Conservation (phyloP, 768 basidiomycete species). For the Lactifluus piperatus region DNA sequence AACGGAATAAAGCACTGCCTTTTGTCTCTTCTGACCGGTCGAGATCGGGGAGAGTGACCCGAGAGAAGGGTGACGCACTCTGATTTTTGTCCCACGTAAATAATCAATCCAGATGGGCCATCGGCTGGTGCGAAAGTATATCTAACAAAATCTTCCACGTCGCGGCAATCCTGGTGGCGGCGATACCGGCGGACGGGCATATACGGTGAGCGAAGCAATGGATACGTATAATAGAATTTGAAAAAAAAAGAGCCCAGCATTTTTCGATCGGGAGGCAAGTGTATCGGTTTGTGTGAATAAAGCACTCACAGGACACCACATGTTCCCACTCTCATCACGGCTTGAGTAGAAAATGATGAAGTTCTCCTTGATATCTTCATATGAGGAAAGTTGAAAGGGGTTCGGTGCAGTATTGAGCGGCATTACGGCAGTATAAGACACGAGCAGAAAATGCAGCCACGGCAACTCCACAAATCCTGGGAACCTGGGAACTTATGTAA, state of each 20-base stretch:
- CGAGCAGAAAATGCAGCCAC: not conserved
- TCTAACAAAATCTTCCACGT: conserved; percentile 47
- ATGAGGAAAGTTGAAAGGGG: conserved; percentile 34
- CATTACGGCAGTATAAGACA: conserved; percentile 4
- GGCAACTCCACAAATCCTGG: not conserved
- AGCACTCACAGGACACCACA: conserved; percentile 63
- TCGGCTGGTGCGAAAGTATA: conserved; percentile 38
- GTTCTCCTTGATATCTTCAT: conserved; percentile 36
- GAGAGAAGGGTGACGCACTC: conserved; percentile 38
- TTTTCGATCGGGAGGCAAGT: not conserved
- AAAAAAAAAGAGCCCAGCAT: not conserved
- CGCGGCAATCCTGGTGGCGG: conserved; percentile 49
- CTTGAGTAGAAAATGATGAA: conserved; percentile 69
- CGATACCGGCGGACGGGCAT: conserved; percentile 6
- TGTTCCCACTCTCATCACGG: conserved; percentile 41
- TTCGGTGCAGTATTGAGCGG: conserved; percentile 14
- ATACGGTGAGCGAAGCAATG: conserved; percentile 7
- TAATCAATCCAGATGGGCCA: conserved; percentile 46
- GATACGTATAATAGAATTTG: not conserved
- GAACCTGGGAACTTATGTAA: not conserved
- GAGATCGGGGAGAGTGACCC: not conserved
- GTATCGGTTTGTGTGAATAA: not conserved
- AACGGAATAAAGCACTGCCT: conserved; percentile 1
- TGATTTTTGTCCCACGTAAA: conserved; percentile 58
- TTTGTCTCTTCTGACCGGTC: not conserved